phyloP scores from a whole-genome alignment of 78 protist species.

The slime mould (Dictyostelium discoideum) region DNA sequence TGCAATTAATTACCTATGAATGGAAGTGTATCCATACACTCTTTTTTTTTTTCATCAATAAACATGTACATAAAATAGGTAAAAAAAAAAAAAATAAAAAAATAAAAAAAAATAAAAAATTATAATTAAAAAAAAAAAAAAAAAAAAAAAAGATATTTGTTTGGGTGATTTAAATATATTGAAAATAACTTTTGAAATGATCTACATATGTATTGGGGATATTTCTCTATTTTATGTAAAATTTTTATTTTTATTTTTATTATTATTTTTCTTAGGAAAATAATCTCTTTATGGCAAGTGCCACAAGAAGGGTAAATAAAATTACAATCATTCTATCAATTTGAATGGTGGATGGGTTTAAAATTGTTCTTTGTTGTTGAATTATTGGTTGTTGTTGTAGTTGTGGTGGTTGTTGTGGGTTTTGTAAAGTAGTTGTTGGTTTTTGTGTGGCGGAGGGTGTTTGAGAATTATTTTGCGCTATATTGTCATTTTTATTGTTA shows the following conservation, averaged over 20 bases:
- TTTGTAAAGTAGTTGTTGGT: background rate
- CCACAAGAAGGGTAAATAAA: conserved; percentile 11
- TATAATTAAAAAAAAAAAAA: background rate
- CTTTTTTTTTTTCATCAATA: background rate
- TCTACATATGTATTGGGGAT: background rate
- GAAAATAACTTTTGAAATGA: background rate
- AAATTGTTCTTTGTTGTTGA: conserved; percentile 14
- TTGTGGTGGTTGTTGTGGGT: background rate
- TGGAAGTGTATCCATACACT: background rate
- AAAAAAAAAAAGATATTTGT: background rate
- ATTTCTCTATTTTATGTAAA: background rate
- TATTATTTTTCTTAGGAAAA: conserved; percentile 21
- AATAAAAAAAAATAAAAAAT: background rate
- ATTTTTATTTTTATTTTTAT: background rate
- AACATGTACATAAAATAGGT: background rate
- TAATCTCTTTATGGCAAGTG: conserved; percentile 2
- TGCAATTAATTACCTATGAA: background rate
- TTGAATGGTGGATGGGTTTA: conserved; percentile 28
- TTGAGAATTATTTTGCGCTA: background rate
- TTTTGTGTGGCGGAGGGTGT: background rate
- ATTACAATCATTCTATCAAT: conserved; percentile 44
- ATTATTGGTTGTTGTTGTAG: background rate
- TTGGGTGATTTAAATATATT: background rate
- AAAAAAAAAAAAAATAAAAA: no score
- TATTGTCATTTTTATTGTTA: background rate